phyloP scores from a whole-genome alignment of 164 flowering plant species.

The Macadamia tetraphylla region DNA sequence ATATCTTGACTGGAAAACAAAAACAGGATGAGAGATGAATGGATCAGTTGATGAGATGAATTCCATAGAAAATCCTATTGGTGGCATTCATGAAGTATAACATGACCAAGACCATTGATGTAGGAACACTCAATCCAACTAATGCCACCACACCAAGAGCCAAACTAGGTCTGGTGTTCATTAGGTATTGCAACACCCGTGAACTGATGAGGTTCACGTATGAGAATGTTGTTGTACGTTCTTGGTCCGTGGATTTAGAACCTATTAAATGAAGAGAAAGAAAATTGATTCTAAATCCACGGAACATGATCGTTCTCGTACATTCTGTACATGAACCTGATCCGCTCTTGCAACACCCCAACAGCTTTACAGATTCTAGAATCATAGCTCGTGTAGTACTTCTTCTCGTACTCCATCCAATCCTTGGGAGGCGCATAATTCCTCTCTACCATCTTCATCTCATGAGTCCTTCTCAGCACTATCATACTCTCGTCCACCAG shows the following conservation, averaged over 20 bases:
- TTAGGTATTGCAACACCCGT: neutral
- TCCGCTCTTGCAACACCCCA: no score
- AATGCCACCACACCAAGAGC: conserved; percentile 17
- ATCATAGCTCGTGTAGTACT: neutral
- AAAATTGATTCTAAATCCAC: no score
- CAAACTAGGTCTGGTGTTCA: conserved; percentile 14
- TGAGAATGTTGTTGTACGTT: no score
- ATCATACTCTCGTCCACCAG: neutral
- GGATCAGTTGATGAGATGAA: neutral
- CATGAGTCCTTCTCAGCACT: conserved; percentile 18
- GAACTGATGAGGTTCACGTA: no score
- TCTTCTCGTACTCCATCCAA: conserved; percentile 24
- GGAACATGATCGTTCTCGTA: no score
- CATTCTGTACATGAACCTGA: no score
- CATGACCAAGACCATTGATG: neutral
- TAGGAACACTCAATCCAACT: conserved; percentile 5
- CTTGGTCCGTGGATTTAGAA: no score
- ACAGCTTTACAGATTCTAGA: neutral
- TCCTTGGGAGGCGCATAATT: conserved; percentile 12
- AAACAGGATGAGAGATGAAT: no score
- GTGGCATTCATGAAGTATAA: neutral
- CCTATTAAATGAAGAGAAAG: no score
- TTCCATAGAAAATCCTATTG: neutral
- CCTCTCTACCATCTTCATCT: conserved; percentile 19
- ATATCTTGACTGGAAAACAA: no score